phyloP scores from a whole-genome alignment of 306 rosid species.

The Fragaria nilgerrensis region DNA sequence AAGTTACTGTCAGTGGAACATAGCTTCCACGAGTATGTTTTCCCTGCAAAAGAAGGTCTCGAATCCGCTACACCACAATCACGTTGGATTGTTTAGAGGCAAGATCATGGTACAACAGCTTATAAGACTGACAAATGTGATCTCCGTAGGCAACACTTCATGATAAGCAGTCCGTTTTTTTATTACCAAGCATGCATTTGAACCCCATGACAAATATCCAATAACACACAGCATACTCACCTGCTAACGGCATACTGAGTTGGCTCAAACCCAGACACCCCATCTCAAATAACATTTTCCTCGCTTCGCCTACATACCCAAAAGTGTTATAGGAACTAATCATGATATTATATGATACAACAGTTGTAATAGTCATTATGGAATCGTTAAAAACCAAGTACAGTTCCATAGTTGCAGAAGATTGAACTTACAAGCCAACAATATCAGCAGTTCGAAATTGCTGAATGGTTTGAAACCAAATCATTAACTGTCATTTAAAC shows the following conservation, averaged over 20 bases:
- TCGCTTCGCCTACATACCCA: constrained; percentile 47
- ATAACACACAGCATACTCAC: constrained; percentile 44
- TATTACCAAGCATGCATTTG: constrained; percentile 54
- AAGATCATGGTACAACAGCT: constrained; percentile 40
- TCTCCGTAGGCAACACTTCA: constrained; percentile 46
- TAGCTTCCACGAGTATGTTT: no score
- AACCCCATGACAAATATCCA: constrained; percentile 43
- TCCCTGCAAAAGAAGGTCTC: no score
- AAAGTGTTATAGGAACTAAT: constrained; percentile 40
- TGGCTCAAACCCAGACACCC: constrained; percentile 42
- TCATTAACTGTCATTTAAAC: no score
- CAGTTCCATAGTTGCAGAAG: no score
- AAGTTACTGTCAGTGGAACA: no score
- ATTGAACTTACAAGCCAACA: no score
- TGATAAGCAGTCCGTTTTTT: constrained; percentile 55
- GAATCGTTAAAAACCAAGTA: no score
- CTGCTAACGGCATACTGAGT: constrained; percentile 53
- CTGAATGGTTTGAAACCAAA: no score
- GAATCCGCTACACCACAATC: no score
- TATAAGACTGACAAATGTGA: constrained; percentile 54
- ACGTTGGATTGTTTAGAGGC: no score
- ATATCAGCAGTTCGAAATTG: no score
- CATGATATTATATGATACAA: constrained; percentile 58
- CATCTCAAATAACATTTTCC: constrained; percentile 50
- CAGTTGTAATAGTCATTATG: constrained; percentile 30